Evolutionary conservation across 1,139 yeast species (phyloP), one percentile per base, ranked within the genome.

Genomic region (Kurtzmaniella natalensis): DNA sequence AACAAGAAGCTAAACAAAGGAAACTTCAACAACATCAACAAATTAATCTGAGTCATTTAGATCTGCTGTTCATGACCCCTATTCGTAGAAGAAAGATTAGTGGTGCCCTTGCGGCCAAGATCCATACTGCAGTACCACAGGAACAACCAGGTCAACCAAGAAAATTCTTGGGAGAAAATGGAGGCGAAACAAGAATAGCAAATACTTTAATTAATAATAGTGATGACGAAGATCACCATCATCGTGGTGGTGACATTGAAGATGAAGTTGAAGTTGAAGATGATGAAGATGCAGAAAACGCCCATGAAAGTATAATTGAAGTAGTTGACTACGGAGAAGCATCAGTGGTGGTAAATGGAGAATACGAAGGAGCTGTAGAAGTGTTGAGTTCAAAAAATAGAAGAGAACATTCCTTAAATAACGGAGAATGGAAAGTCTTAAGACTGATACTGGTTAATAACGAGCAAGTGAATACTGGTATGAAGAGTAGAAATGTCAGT

Each of bases 101-200:
- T 31, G 81, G 84, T 1, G 84, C 81, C 13, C 70, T 83, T 37
- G 82, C 83, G 28, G 72, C 77, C 28, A 76, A 80, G 41, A 75
- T 78, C 25, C 83, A 76, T 46, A 74, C 80, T 14, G 94, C 92
- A 0, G 88, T 92, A 18, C 98, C 97, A 3, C 76, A 76, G 44
- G 87, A 87, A 33, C 86, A 96, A 2, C 97, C 98, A 0, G 98
- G 98, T 2, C 98, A 92, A 59, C 98, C 98, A 22, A 75, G 98
- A 53, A 92, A 92, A 51, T 72, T 72, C 30, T 50, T 70, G 48
- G 56, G 69, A 40, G 55, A 52, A 10, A 47, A 51, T 28, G 35
- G 28, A 11, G 25, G 21, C 14, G 32, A 31, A 25, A 30, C 30
- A 13, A 30, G 20, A 26, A 21, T 31, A 10, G 26, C 22, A 8